A percentile compares a stretch with the other conserved stretches of the same genome.
These are phyloP conservation scores for Stemphylium lycopersici DNA, from an alignment of 2,329 filamentous ascomycete species.

Conservation along the genomic window DNA sequence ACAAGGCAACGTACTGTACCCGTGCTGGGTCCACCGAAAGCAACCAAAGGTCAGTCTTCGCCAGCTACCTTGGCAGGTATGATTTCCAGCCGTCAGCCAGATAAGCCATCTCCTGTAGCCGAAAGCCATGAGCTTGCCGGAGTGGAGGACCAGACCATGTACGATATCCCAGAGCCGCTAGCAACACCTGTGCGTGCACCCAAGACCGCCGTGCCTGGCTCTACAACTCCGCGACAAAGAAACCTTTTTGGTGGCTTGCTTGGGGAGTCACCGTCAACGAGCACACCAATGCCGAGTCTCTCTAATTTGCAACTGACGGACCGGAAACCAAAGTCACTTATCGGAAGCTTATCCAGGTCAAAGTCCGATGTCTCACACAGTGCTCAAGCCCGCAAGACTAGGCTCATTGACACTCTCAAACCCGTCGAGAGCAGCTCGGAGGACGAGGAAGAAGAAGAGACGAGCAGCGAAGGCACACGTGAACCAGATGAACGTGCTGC, in stretches of 20 bases:
- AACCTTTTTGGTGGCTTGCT: constrained; percentile 43
- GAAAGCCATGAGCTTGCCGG: constrained; percentile 19
- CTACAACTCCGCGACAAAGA: constrained; percentile 47
- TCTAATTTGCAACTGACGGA: constrained; percentile 39
- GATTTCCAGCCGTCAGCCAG: constrained; percentile 31
- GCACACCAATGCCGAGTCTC: constrained; percentile 42
- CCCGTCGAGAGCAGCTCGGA: constrained; percentile 32
- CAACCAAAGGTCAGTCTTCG: constrained; percentile 41
- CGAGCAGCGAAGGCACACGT: constrained; percentile 30
- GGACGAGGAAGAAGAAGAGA: constrained; percentile 33
- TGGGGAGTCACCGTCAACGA: constrained; percentile 31
- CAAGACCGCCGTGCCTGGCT: constrained; percentile 26
- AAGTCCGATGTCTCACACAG: constrained; percentile 41
- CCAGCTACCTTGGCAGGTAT: constrained; percentile 42
- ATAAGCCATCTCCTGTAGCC: constrained; percentile 22
- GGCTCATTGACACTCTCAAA: constrained; percentile 43
- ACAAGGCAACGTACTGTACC: constrained; percentile 35
- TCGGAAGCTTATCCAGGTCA: constrained; percentile 36
- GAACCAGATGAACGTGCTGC: constrained; percentile 7
- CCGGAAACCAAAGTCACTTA: constrained; percentile 25
- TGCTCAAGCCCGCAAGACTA: constrained; percentile 31
- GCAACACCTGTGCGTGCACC: constrained; percentile 27
- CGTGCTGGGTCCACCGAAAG: constrained; percentile 16
- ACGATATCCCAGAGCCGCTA: constrained; percentile 37
- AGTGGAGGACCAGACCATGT: constrained; percentile 44